Base-by-base conservation (phyloP, 345 rosid genomes). In the Gossypium turneri region DNA sequence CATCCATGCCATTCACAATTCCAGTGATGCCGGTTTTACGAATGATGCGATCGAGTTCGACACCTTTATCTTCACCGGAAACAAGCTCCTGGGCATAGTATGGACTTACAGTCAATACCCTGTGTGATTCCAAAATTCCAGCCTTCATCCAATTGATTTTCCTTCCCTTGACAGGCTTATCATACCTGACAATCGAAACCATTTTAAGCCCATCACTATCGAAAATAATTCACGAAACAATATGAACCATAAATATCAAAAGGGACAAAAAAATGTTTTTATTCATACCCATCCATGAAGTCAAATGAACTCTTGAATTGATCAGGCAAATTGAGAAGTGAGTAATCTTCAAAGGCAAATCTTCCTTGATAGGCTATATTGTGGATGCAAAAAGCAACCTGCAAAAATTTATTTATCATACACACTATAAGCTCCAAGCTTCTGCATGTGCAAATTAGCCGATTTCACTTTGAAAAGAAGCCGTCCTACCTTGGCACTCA, bases 111-210 rank as follows among this genome's bases (percentile, higher is more conserved):
- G 98, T 95, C 77, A 91, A 11, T 57, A 88, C 88, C 82, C 89
- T 83, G 77, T 89, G 74, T 1, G 97, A 77, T 89, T 95, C 97
- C 34, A 91, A 77, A 75, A 95, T 84, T 59, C 84, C 99, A 81
- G 93, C 97, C 75, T 95, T 93, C 98, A 95, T 86, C 99, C 99
- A 95, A 76, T 95, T 95, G 78, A 91, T 91, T 79, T 95, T 95
- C 84, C 94, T 86, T 75, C 99, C 99, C 83, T 90, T 89, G 43
- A 78, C 86, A 1, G 99, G 98, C 81, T 89, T 85, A 3, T 73
- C 22, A 67, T 88, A 72, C 73, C 98, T 94, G 82, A 70, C 62
- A 17, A 75, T 20, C 9, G 44, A 70, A 70, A 51, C 12, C 13
- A 7, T 24, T 22, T 34, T 9, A 57, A 58, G 41, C 43, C 24